These are phyloP conservation scores for Acanthamoeba divionensis DNA, from an alignment of 208 protist species.

Conservation along the genomic window DNA sequence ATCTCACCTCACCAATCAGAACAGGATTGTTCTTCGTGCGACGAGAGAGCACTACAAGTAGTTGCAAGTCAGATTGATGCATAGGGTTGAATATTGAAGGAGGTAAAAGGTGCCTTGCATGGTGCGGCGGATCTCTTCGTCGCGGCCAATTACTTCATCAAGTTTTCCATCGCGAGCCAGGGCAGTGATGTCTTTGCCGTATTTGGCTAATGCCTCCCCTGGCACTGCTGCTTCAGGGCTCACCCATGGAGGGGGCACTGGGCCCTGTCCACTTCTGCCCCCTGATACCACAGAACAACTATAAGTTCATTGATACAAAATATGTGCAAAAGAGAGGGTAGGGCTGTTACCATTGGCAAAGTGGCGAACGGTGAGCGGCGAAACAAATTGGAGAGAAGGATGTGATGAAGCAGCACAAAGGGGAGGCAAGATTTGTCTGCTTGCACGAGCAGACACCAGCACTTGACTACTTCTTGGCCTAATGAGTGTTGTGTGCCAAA, in stretches of 20 bases:
- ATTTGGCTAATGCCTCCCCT: conserved; percentile 91
- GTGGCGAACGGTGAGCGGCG: too few species aligned
- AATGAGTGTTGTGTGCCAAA: too few species aligned
- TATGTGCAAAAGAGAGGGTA: too few species aligned
- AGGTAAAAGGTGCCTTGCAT: conserved; percentile 83
- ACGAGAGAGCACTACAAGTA: conserved; percentile 83
- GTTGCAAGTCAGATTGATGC: too few species aligned
- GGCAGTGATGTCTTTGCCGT: conserved; percentile 93
- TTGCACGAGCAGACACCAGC: too few species aligned
- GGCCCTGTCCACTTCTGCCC: not conserved
- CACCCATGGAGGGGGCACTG: not conserved
- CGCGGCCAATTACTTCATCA: conserved; percentile 98
- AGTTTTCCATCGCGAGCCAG: conserved; percentile 90
- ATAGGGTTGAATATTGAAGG: not conserved
- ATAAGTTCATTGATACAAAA: too few species aligned
- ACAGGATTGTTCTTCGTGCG: conserved; percentile 99
- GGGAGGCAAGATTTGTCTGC: too few species aligned
- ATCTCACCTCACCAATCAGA: conserved; percentile 94
- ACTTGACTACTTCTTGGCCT: too few species aligned
- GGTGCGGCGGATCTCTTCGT: conserved; percentile 96
- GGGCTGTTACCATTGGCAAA: too few species aligned
- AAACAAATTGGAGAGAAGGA: too few species aligned
- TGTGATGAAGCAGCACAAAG: too few species aligned
- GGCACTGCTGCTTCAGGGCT: conserved; percentile 1
- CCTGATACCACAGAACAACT: too few species aligned